phyloP scores from a whole-genome alignment of 768 basidiomycete genomes.

The Calvatia gigantea region DNA sequence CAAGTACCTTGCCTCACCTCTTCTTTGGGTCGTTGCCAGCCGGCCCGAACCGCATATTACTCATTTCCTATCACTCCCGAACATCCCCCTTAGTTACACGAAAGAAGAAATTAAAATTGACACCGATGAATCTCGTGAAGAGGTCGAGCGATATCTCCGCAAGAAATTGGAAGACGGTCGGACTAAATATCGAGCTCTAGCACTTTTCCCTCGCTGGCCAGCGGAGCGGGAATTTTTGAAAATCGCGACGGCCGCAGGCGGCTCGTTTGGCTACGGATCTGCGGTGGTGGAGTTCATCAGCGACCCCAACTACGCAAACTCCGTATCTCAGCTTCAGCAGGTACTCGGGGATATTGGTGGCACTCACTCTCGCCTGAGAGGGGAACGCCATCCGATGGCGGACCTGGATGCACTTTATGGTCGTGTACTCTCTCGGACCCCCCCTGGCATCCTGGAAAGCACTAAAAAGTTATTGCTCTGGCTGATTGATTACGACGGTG shows the following conservation, averaged over 20 bases:
- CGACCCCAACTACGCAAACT: background rate
- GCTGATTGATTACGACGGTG: background rate
- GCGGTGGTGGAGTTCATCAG: background rate
- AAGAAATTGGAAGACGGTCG: background rate
- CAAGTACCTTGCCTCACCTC: background rate
- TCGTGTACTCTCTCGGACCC: background rate
- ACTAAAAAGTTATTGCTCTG: background rate
- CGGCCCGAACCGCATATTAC: slow-evolving; percentile 23
- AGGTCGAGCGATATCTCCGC: slow-evolving; percentile 17
- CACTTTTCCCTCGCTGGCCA: background rate
- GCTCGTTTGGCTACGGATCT: background rate
- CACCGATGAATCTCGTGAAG: slow-evolving; percentile 12
- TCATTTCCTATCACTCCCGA: slow-evolving; percentile 2
- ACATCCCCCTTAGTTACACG: background rate
- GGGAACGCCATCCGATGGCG: background rate
- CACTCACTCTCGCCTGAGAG: background rate
- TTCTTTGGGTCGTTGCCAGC: slow-evolving; percentile 24
- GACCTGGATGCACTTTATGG: background rate
- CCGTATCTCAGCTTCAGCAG: background rate
- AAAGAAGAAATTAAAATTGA: slow-evolving; percentile 8
- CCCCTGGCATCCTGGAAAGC: background rate
- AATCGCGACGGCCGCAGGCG: background rate
- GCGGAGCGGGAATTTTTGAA: background rate
- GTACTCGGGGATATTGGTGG: background rate
- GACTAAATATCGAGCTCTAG: background rate